A percentile compares a stretch with the other conserved stretches of the same genome.
These are phyloP conservation scores for Colletotrichum simmondsii DNA, from an alignment of 2,329 filamentous ascomycete genomes.

Conservation along the genomic window DNA sequence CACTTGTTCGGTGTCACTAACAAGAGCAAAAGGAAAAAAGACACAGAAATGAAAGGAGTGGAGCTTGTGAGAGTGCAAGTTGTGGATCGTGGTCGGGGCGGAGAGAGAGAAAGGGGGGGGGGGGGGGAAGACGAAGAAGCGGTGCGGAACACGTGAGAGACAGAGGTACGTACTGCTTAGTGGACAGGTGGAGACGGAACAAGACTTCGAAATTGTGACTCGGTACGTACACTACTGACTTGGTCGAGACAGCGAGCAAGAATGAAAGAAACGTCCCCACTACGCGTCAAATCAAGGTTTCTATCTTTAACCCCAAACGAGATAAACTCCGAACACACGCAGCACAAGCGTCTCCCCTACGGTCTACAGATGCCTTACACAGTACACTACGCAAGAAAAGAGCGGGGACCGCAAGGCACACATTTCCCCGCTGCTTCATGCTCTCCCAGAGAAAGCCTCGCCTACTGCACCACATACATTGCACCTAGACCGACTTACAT, in stretches of 20 bases:
- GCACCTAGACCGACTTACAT: background rate
- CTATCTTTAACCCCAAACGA: constrained; percentile 32
- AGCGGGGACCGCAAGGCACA: constrained; percentile 1
- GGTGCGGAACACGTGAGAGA: background rate
- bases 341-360: constrained; percentile 7
- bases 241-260: background rate
- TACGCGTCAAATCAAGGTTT: constrained; percentile 33
- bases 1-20: background rate
- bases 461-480: constrained; percentile 2
- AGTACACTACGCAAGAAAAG: background rate
- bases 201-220: background rate
- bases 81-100: background rate
- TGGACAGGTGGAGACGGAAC: background rate
- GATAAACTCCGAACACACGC: constrained; percentile 35
- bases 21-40: background rate
- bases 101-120: background rate
- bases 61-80: background rate
- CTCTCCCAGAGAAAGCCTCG: constrained; percentile 14
- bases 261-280: constrained; percentile 15
- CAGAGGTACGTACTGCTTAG: background rate
- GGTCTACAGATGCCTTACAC: too few relatives aligned
- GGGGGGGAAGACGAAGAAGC: background rate
- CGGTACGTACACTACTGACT: too few relatives aligned
- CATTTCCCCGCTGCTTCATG: background rate
- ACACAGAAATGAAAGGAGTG: background rate